Percentiles rank a stretch among this genome's conserved stretches.
Conservation (phyloP, 2,329 filamentous ascomycete genomes). For the Alternaria sp. region DNA sequence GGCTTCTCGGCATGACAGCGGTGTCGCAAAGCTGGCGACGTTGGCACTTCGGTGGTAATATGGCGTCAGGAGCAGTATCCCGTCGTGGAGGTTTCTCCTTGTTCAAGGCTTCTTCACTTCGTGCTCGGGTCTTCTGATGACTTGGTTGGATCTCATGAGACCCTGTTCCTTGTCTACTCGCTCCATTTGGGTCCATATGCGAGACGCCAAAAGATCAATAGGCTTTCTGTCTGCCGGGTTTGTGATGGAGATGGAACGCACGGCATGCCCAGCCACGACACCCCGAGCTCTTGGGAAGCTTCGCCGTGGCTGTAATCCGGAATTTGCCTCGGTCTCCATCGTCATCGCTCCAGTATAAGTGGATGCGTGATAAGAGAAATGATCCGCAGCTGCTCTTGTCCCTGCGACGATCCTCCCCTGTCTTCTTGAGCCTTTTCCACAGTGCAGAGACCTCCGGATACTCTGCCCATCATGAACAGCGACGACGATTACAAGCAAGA, state of each 20-base stretch:
- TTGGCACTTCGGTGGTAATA: background rate
- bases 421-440: background rate
- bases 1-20: slow-evolving; percentile 5
- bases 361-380: background rate
- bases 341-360: slow-evolving; percentile 3
- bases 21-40: background rate
- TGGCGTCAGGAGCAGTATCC: background rate
- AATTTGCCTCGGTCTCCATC: slow-evolving; percentile 8
- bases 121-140: background rate
- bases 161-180: background rate
- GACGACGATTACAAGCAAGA: slow-evolving; percentile 20
- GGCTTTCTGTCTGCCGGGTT: background rate
- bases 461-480: slow-evolving; percentile 13
- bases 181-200: background rate
- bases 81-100: background rate
- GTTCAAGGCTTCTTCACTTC: background rate
- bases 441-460: background rate
- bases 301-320: background rate
- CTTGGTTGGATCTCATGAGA: background rate
- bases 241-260: background rate
- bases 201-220: background rate
- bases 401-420: background rate
- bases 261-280: background rate
- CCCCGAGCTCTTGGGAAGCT: slow-evolving; percentile 10
- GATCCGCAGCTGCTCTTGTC: background rate